Conservation (phyloP, 2,329 filamentous ascomycete genomes). For the Talaromyces sp. region DNA sequence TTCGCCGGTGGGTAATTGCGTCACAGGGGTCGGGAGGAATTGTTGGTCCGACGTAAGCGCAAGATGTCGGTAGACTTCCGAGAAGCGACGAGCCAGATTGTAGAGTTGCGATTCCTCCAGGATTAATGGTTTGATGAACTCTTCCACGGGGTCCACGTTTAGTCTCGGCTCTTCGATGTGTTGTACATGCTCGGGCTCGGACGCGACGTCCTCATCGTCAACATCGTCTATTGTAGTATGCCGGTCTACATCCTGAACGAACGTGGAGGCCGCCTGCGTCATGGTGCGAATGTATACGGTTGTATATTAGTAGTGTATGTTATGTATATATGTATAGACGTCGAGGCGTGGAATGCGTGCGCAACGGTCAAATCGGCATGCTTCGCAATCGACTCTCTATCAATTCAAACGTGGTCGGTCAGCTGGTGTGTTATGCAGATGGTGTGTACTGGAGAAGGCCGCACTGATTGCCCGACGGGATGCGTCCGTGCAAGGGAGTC, state of each 20-base stretch:
- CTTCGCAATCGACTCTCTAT: neutral
- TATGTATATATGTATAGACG: neutral
- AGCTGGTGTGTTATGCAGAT: neutral
- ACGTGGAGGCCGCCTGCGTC: conserved; percentile 8
- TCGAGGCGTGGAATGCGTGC: neutral
- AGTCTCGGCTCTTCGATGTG: conserved; percentile 28
- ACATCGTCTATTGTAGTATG: conserved; percentile 13
- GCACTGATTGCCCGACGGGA: neutral
- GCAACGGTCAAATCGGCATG: conserved; percentile 5
- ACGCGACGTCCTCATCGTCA: conserved; percentile 31
- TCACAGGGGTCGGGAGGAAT: conserved; percentile 48
- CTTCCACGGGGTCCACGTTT: conserved; percentile 36
- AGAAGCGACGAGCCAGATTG: conserved; percentile 45
- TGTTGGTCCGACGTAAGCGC: conserved; percentile 45
- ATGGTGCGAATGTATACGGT: neutral
- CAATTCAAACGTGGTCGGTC: neutral
- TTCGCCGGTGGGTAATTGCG: conserved; percentile 47
- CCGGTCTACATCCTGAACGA: conserved; percentile 14
- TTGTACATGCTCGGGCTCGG: conserved; percentile 27
- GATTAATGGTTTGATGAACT: conserved; percentile 40
- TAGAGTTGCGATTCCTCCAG: conserved; percentile 44
- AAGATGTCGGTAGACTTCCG: conserved; percentile 42
- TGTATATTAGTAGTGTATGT: neutral
- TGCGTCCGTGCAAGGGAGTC: neutral
- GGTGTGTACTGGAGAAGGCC: neutral